phyloP scores from a whole-genome alignment of 345 rosid species.

The Brassica carinata region DNA sequence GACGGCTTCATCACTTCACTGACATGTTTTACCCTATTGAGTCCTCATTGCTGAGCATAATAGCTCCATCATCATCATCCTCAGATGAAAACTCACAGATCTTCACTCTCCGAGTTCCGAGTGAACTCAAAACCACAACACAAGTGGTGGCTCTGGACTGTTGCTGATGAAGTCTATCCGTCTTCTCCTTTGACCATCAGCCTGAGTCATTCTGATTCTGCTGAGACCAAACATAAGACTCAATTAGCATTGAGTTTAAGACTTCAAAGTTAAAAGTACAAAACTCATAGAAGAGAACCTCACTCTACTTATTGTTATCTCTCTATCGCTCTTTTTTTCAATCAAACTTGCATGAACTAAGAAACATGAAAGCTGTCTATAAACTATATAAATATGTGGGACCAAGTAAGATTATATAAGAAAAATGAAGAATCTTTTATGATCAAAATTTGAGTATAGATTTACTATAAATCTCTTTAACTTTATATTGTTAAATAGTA shows the following conservation, averaged over 20 bases:
- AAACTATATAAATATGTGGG: too few relatives aligned
- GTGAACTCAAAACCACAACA: slow-evolving; percentile 42
- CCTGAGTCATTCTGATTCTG: slow-evolving; percentile 22
- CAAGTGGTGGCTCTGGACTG: slow-evolving; percentile 17
- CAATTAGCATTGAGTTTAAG: slow-evolving; percentile 7
- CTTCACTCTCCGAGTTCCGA: slow-evolving; percentile 48
- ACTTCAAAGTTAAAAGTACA: background rate
- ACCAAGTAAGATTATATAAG: background rate
- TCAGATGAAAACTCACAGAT: slow-evolving; percentile 45
- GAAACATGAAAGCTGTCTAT: too few relatives aligned
- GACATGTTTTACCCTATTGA: slow-evolving; percentile 71
- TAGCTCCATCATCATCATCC: slow-evolving; percentile 53
- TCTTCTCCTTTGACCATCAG: slow-evolving; percentile 37
- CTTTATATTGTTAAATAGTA: too few relatives aligned
- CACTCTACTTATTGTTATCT: background rate
- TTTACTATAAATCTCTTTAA: background rate
- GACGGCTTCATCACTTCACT: too few relatives aligned
- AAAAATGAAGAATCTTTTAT: slow-evolving; percentile 24
- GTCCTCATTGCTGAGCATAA: slow-evolving; percentile 37
- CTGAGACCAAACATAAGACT: slow-evolving; percentile 17
- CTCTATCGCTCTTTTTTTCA: background rate
- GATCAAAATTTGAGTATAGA: background rate
- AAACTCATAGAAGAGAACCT: slow-evolving; percentile 7
- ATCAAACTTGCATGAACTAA: slow-evolving; percentile 23
- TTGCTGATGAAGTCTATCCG: background rate